phyloP scores from a whole-genome alignment of 177 flowering plant species.

The Telopea speciosissima region DNA sequence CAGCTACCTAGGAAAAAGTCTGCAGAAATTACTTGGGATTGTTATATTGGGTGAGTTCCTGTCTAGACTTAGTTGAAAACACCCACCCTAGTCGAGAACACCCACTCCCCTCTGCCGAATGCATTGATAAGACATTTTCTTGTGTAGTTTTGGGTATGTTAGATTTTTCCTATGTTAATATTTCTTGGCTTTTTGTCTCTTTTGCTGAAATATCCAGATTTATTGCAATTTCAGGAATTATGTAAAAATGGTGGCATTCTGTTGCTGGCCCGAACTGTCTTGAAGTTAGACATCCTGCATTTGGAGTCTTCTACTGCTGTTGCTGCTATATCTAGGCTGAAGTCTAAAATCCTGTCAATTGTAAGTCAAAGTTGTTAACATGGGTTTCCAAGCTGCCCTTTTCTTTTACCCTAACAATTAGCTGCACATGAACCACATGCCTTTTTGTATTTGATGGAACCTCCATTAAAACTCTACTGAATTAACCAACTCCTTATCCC shows the following conservation, averaged over 20 bases:
- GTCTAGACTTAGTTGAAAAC: neutral
- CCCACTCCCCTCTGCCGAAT: neutral
- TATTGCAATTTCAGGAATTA: slow-evolving; percentile 50
- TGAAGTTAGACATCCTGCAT: slow-evolving; percentile 43
- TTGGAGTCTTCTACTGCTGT: slow-evolving; percentile 33
- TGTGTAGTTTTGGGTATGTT: neutral
- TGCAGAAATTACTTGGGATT: neutral
- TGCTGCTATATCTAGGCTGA: slow-evolving; percentile 74
- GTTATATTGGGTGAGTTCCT: neutral
- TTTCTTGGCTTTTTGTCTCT: slow-evolving; percentile 1
- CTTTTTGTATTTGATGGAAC: slow-evolving; percentile 4
- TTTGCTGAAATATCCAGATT: slow-evolving; percentile 11
- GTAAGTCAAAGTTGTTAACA: slow-evolving; percentile 43
- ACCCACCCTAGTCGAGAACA: neutral
- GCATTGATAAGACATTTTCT: too few relatives aligned
- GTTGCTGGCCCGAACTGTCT: slow-evolving; percentile 53
- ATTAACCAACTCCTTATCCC: slow-evolving; percentile 5
- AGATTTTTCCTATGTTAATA: neutral
- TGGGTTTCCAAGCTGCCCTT: neutral
- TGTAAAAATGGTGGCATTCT: slow-evolving; percentile 83
- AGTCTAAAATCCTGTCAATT: slow-evolving; percentile 76
- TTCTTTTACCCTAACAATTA: neutral
- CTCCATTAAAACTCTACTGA: neutral
- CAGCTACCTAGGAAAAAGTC: neutral
- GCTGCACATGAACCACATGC: neutral